Percentiles rank a stretch among this genome's conserved stretches.
These are phyloP conservation scores for Ophiocordyceps polyrhachis-furcata DNA, from an alignment of 2,329 filamentous ascomycete species.

Conservation along the genomic window DNA sequence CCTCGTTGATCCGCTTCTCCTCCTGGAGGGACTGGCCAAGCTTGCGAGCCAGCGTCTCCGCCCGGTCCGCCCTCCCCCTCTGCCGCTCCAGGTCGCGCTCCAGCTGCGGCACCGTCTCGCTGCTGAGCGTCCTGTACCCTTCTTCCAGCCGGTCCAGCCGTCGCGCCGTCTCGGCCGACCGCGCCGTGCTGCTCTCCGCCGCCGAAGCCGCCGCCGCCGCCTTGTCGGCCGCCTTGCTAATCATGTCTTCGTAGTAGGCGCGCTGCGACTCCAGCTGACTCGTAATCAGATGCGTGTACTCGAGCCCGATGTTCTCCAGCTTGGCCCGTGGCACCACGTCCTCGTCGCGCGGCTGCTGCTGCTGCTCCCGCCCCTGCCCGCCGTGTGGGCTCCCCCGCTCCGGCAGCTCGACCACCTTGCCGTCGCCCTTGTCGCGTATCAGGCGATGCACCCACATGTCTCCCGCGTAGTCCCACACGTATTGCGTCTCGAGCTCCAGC, in stretches of 20 bases:
- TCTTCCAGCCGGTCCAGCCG: constrained; percentile 33
- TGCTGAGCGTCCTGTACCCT: constrained; percentile 24
- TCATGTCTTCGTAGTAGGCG: constrained; percentile 82
- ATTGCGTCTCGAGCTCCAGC: constrained; percentile 80
- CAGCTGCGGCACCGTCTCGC: constrained; percentile 43
- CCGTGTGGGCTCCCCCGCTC: constrained; percentile 22
- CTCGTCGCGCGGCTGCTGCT: constrained; percentile 15
- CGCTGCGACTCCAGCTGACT: constrained; percentile 86
- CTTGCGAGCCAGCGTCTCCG: constrained; percentile 55
- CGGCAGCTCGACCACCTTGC: constrained; percentile 82
- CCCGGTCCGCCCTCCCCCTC: constrained; percentile 48
- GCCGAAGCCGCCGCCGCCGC: constrained; percentile 52
- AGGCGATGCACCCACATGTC: constrained; percentile 93
- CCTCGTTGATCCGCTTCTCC: constrained; percentile 69
- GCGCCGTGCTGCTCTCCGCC: constrained; percentile 40
- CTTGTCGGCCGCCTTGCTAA: constrained; percentile 80
- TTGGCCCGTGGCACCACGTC: constrained; percentile 56
- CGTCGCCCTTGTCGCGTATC: constrained; percentile 83
- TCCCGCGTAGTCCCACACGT: constrained; percentile 94
- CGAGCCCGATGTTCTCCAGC: constrained; percentile 62
- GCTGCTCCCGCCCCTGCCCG: constrained; percentile 13
- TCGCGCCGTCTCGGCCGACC: constrained; percentile 27
- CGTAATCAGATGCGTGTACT: constrained; percentile 87
- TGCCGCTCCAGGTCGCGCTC: constrained; percentile 58
- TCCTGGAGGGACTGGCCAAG: constrained; percentile 63